Base-by-base conservation (phyloP, 2,329 filamentous ascomycete genomes). In the Hypocrella siamensis region DNA sequence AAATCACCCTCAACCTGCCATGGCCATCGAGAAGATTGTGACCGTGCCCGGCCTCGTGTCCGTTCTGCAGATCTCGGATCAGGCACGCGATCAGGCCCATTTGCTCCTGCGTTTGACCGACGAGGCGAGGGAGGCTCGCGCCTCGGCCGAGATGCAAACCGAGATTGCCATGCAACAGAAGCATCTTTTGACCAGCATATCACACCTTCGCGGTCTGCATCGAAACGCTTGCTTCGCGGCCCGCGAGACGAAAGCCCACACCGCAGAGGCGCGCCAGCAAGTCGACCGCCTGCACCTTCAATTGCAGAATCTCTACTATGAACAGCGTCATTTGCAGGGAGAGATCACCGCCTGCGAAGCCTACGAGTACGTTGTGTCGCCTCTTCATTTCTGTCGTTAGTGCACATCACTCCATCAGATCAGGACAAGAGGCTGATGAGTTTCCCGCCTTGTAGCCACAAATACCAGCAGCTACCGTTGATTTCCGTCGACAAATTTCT, bases 261-360 rank as follows among this genome's bases (percentile, higher is more conserved):
- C 90, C 1, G 79, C 83, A 19, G 84, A 93, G 53, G 81, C 80
- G 30, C 75, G 86, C 30, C 81, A 88, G 46, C 84, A 93, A 56
- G 84, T 96, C 40, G 90, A 98, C 51, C 74, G 78, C 31, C 65
- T 98, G 38, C 86, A 96, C 51, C 66, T 98, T 24, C 82, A 93
- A 48, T 66, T 98, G 34, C 88, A 96, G 56, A 98, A 98, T 48
- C 61, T 98, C 6, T 92, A 90, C 53, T 98, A 98, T 49, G 88
- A 98, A 55, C 86, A 96, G 58, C 68, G 83, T 33, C 85, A 94
- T 54, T 61, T 98, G 33, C 75, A 81, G 40, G 82, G 82, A 30
- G 90, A 98, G 57, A 96, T 98, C 38, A 64, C 72, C 1, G 84
- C 82, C 7, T 96, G 90, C 53, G 82, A 93, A 50, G 79, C 77